These are phyloP conservation scores for Ophioceras dolichostomum DNA, from an alignment of 2,329 filamentous ascomycete genomes.

Conservation along the genomic window DNA sequence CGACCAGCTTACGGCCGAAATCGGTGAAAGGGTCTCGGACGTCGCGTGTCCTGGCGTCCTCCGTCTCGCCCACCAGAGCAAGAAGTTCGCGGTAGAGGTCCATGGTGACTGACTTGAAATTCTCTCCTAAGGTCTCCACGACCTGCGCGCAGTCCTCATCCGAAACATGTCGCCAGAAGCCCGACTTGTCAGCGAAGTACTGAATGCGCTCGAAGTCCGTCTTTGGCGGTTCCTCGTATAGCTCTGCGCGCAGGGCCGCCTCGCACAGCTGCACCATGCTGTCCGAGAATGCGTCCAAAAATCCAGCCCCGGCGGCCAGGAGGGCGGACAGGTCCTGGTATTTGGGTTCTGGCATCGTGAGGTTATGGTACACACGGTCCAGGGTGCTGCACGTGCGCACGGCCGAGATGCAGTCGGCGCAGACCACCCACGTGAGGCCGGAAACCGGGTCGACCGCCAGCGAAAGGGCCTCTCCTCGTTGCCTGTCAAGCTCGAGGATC, in stretches of 20 bases:
- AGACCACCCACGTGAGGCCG: slow-evolving; percentile 71
- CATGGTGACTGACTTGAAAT: slow-evolving; percentile 45
- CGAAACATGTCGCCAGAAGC: slow-evolving; percentile 66
- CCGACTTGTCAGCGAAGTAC: slow-evolving; percentile 64
- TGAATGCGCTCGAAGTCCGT: slow-evolving; percentile 65
- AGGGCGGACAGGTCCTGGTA: slow-evolving; percentile 46
- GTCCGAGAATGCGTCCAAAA: slow-evolving; percentile 59
- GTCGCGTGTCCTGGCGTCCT: slow-evolving; percentile 32
- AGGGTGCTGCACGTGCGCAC: slow-evolving; percentile 68
- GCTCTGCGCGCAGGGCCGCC: slow-evolving; percentile 55
- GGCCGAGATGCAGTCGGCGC: slow-evolving; percentile 68
- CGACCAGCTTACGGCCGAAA: slow-evolving; percentile 63
- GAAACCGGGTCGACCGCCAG: slow-evolving; percentile 60
- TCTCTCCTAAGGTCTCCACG: slow-evolving; percentile 54
- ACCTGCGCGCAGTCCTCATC: slow-evolving; percentile 69
- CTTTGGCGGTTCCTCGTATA: slow-evolving; percentile 60
- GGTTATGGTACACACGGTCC: slow-evolving; percentile 65
- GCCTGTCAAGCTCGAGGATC: slow-evolving; percentile 73
- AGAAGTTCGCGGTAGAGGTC: slow-evolving; percentile 41
- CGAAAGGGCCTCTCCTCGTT: slow-evolving; percentile 69
- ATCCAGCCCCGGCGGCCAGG: slow-evolving; percentile 55
- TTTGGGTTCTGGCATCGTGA: slow-evolving; percentile 31
- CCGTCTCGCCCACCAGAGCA: slow-evolving; percentile 28
- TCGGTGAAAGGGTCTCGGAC: slow-evolving; percentile 48
- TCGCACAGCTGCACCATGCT: slow-evolving; percentile 57